Base-by-base conservation (phyloP, 2,329 filamentous ascomycete genomes). In the Cercospora brassicicola region DNA sequence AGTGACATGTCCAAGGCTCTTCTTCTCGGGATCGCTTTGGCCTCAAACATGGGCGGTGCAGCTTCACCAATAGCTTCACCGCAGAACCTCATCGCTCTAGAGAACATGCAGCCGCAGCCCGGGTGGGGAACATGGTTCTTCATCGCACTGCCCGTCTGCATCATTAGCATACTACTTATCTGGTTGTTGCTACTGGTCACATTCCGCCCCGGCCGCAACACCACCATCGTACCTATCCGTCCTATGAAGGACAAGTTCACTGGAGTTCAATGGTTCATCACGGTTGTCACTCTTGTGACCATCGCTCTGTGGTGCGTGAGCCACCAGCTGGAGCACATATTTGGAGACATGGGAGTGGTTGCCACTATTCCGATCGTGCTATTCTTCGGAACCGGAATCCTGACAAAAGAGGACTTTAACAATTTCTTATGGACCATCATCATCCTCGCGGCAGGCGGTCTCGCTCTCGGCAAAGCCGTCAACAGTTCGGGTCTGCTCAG, bases 371-470 rank as follows among this genome's bases (percentile, higher is more conserved):
- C 95, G 5, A 90, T 99, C 62, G 91, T 96, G 2, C 85, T 97
- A 51, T 99, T 99, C 86, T 99, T 99, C 75, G 95, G 95, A 64
- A 94, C 93, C 1, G 95, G 95, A 10, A 94, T 98, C 73, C 85
- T 99, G 33, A 98, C 94, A 59, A 99, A 98, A 81, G 95, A 98
- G 81, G 95, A 99, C 81, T 99, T 99, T 79, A 99, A 99, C 84
- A 99, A 99, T 80, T 99, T 99, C 80, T 90, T 97, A 45, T 99
- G 95, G 95, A 99, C 96, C 20, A 99, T 99, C 80, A 97, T 99
- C 81, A 98, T 99, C 76, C 89, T 99, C 20, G 95, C 95, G 0
- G 94, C 95, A 0, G 95, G 95, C 57, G 95, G 95, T 7, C 83
- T 99, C 36, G 93, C 93, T 1, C 88, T 99, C 0, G 95, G 95